These are phyloP conservation scores for Cutaneotrichosporon cutaneum DNA, from an alignment of 1,284 basidiomycete genomes.

Conservation along the genomic window DNA sequence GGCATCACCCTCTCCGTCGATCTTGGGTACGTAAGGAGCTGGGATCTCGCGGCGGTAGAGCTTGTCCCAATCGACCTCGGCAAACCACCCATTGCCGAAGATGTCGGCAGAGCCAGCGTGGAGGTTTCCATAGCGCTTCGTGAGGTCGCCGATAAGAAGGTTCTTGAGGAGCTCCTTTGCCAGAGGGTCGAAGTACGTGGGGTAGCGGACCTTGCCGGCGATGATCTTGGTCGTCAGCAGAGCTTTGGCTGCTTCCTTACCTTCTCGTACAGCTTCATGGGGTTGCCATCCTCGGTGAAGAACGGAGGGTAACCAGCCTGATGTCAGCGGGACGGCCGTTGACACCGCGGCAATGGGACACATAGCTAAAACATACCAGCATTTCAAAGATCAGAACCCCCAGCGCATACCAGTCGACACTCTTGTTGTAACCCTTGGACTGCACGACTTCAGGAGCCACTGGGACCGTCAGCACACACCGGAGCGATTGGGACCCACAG, in stretches of 20 bases:
- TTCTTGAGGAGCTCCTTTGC: constrained; percentile 88
- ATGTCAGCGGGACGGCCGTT: not conserved
- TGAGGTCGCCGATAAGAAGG: constrained; percentile 85
- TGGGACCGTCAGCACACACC: constrained; percentile 44
- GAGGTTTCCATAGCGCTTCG: constrained; percentile 90
- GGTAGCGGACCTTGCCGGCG: constrained; percentile 82
- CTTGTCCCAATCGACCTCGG: constrained; percentile 92
- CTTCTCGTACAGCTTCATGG: constrained; percentile 89
- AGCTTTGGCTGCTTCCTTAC: constrained; percentile 54
- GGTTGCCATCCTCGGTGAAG: constrained; percentile 63
- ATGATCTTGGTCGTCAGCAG: constrained; percentile 40
- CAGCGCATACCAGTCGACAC: constrained; percentile 97
- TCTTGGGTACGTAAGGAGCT: constrained; percentile 91
- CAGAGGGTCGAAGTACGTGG: constrained; percentile 73
- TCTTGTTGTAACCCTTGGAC: constrained; percentile 93
- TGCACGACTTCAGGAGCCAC: constrained; percentile 87
- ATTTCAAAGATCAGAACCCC: constrained; percentile 76
- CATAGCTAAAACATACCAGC: constrained; percentile 51
- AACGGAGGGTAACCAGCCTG: constrained; percentile 58
- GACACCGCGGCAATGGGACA: not conserved
- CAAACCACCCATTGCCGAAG: constrained; percentile 94
- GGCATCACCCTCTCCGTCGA: constrained; percentile 79
- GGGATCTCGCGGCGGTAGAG: constrained; percentile 82
- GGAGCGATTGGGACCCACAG: constrained; percentile 38
- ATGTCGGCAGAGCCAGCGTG: constrained; percentile 90